These are phyloP conservation scores for Penicillium sp. DNA, from an alignment of 2,329 filamentous ascomycete species.

Conservation along the genomic window DNA sequence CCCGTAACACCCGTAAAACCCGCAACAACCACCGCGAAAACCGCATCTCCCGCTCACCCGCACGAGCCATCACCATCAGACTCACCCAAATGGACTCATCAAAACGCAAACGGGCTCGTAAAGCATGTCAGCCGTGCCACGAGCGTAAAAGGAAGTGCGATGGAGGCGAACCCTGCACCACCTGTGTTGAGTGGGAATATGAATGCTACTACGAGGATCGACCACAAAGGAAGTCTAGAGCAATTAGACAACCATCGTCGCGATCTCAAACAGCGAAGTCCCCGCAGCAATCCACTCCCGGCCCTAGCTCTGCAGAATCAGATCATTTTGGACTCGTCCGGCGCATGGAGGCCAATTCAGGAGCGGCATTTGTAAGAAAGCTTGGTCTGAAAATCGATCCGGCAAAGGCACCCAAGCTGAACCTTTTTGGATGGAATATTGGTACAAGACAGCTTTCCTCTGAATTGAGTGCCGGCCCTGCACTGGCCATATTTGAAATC, in stretches of 20 bases:
- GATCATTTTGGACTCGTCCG: constrained; percentile 26
- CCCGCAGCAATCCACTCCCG: neutral
- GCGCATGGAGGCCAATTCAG: constrained; percentile 54
- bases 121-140: constrained; percentile 30
- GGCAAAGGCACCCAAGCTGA: constrained; percentile 50
- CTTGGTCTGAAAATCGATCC: constrained; percentile 54
- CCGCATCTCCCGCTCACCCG: neutral
- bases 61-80: neutral
- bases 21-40: neutral
- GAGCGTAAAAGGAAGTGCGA: constrained; percentile 33
- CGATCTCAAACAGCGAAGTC: neutral
- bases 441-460: constrained; percentile 27
- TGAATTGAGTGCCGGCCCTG: constrained; percentile 1
- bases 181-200: constrained; percentile 30
- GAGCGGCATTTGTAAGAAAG: constrained; percentile 53
- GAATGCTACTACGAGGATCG: constrained; percentile 25
- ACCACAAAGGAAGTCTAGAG: constrained; percentile 5
- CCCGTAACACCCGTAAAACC: constrained; percentile 6
- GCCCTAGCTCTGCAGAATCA: neutral
- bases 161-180: constrained; percentile 24
- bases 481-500: constrained; percentile 44
- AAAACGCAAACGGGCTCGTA: constrained; percentile 25
- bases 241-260: constrained; percentile 1
- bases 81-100: neutral
- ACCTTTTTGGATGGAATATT: constrained; percentile 56